phyloP scores from a whole-genome alignment of 257 asterid species.

The Solanum pinnatisectum region DNA sequence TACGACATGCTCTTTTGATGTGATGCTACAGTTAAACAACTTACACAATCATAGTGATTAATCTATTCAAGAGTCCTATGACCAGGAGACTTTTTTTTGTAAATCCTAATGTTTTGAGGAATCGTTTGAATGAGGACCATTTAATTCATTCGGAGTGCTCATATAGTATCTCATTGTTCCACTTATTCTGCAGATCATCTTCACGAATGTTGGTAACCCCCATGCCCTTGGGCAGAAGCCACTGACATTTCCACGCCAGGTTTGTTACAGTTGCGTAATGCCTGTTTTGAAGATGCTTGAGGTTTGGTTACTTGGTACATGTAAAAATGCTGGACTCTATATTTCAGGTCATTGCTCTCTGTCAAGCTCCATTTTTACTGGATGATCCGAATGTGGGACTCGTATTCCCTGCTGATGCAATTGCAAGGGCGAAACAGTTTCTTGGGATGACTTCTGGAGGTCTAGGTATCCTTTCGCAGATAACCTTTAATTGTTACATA shows the following conservation, averaged over 20 bases:
- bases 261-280: slow-evolving; percentile 3
- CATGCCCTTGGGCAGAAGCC: slow-evolving; percentile 96
- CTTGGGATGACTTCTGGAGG: slow-evolving; percentile 82
- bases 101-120: background rate
- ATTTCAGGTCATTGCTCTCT: slow-evolving; percentile 85
- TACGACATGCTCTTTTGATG: background rate
- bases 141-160: background rate
- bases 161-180: background rate
- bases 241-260: slow-evolving; percentile 96
- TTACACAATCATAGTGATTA: background rate
- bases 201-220: slow-evolving; percentile 93
- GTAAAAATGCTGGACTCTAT: background rate
- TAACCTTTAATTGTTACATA: background rate
- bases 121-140: background rate
- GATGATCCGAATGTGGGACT: slow-evolving; percentile 97
- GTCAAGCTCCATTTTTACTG: slow-evolving; percentile 97
- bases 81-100: background rate
- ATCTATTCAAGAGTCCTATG: background rate
- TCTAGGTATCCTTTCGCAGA: slow-evolving; percentile 43
- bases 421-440: slow-evolving; percentile 87
- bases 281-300: background rate
- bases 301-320: background rate
- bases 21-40: background rate
- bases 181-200: slow-evolving; percentile 53
- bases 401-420: slow-evolving; percentile 92